Evolutionary conservation across 768 basidiomycete genomes (phyloP), one percentile per base, ranked within the genome.

Genomic region (Flagelloscypha sp.): DNA sequence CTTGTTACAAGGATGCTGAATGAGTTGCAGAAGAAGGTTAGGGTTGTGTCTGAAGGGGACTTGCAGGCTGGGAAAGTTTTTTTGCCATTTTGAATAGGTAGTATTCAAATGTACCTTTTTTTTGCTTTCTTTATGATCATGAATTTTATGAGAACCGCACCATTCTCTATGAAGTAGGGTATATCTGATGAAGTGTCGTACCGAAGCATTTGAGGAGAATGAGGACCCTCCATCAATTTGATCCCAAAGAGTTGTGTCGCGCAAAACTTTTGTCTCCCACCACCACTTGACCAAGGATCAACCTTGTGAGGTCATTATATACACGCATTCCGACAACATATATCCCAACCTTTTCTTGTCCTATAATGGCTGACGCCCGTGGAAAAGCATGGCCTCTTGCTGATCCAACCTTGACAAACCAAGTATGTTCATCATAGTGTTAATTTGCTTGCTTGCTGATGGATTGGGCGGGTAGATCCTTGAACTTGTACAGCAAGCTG

Each of bases 401-500:
- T 40, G 72, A 83, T 42, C 81, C 89, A 17, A 63, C 74, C 30
- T 72, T 99, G 51, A 95, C 92, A 53, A 93, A 97, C 72, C 76
- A 84, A 47, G 92, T 92, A 47, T 40, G 75, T 61, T 36, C 39
- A n/a, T 30, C 18, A 22, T 29, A 24, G 33, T 17, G 8, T 35
- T n/a, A 10, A 27, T 24, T 32, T 23, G 20, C 7, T 18, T 37
- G 22, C 28, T 25, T 40, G 5, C 30, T 35, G 17, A 27, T 21
- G 24, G 36, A 33, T 11, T 45, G 10, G n/a, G 22, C 20, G 12
- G 23, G 13, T 49, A 94, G 90, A 95, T 98, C 52, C 74, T 99
- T 36, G 94, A 98, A 53, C 71, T 98, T 38, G 84, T 95, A 21
- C 89, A 95, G 56, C 87, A 94, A 62, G 93, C 94, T 27, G 69